Conservation (phyloP, 139 green algal genomes). For the Closterium sp. region DNA sequence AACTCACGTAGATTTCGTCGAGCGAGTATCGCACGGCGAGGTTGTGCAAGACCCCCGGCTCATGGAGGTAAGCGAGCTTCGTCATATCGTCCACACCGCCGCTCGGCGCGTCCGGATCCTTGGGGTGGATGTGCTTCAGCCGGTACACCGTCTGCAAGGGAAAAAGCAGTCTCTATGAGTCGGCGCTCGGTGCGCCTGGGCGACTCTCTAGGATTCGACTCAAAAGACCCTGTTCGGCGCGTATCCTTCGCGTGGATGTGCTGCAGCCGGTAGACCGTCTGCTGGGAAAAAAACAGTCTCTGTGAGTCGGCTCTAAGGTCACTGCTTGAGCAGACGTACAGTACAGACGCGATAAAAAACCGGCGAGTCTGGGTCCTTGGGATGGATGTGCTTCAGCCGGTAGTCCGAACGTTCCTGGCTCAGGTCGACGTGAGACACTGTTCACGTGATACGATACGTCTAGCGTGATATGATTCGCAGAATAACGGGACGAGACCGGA, state of each 20-base stretch:
- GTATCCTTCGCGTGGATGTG: background rate
- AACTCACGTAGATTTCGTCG: slow-evolving; percentile 75
- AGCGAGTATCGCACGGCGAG: slow-evolving; percentile 68
- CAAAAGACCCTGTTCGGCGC: background rate
- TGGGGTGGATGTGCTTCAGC: slow-evolving; percentile 17
- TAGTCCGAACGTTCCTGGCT: too few species aligned
- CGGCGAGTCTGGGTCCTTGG: too few species aligned
- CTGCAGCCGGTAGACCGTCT: background rate
- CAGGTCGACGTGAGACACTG: too few species aligned
- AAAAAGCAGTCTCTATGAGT: too few species aligned
- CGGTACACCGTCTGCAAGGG: background rate
- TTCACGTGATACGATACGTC: too few species aligned
- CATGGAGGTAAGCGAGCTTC: slow-evolving; percentile 93
- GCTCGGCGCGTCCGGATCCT: slow-evolving; percentile 25
- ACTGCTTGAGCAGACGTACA: too few species aligned
- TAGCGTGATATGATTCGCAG: background rate
- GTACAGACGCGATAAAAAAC: too few species aligned
- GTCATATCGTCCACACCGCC: slow-evolving; percentile 86
- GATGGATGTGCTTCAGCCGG: background rate
- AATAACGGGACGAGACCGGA: background rate
- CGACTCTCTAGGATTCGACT: too few species aligned
- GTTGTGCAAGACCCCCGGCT: slow-evolving; percentile 90
- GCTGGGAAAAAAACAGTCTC: background rate
- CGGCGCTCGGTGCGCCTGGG: too few species aligned
- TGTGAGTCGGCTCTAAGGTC: too few species aligned